Conservation (phyloP, 169 alveolate genomes). For the Perkinsus olseni region DNA sequence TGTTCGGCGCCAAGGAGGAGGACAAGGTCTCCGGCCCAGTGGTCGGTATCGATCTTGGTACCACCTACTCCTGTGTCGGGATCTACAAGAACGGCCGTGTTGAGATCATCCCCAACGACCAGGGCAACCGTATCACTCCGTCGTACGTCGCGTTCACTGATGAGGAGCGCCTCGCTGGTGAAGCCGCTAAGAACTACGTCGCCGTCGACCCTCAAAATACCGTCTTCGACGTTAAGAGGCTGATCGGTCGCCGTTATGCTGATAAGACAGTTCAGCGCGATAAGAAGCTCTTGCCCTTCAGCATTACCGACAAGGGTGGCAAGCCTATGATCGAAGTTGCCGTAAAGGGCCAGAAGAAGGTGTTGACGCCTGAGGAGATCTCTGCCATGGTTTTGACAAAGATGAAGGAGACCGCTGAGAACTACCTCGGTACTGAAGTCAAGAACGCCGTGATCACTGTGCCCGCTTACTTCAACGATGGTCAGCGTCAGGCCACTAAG, state of each 20-base stretch:
- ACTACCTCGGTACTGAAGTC: slow-evolving; percentile 89
- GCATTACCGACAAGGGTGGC: slow-evolving; percentile 79
- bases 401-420: slow-evolving; percentile 95
- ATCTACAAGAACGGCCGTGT: slow-evolving; percentile 93
- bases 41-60: slow-evolving; percentile 96
- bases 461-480: slow-evolving; percentile 98
- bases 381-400: slow-evolving; percentile 93
- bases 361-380: slow-evolving; percentile 96
- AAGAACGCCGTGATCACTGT: slow-evolving; percentile 90
- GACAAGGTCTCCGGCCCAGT: slow-evolving; percentile 67
- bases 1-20: neutral
- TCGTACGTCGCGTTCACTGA: slow-evolving; percentile 94
- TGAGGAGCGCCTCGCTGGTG: slow-evolving; percentile 90
- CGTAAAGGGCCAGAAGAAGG: slow-evolving; percentile 77
- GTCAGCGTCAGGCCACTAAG: slow-evolving; percentile 98
- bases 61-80: slow-evolving; percentile 97
- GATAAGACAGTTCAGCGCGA: slow-evolving; percentile 92
- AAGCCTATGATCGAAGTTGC: slow-evolving; percentile 88
- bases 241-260: slow-evolving; percentile 92
- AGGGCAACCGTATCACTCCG: slow-evolving; percentile 90
- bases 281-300: slow-evolving; percentile 89
- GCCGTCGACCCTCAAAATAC: slow-evolving; percentile 93
- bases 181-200: slow-evolving; percentile 95
- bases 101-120: slow-evolving; percentile 90
- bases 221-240: slow-evolving; percentile 93